Base-by-base conservation (phyloP, 2,329 filamentous ascomycete species). In the Penicillium janthinellum region DNA sequence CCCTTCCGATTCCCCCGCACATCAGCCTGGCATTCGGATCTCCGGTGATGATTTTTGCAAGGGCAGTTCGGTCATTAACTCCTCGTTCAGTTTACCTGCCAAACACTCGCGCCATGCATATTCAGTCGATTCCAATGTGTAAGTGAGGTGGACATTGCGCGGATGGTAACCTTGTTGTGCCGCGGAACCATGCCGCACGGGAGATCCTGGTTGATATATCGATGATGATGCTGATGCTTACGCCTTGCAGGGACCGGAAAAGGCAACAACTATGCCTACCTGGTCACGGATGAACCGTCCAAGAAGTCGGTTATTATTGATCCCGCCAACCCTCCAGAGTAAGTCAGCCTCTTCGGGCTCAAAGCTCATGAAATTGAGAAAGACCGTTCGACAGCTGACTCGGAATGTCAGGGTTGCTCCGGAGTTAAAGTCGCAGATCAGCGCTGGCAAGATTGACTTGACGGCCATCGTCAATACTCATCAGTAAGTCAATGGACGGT, bases 391-490 rank as follows among this genome's bases (percentile, higher is more conserved):
- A 20, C 10, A 35, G 49, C 41, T 57, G 15, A 42, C 11, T 31
- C 25, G 25, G 12, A 25, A 14, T 50, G 45, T 3, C 54, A 88
- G 86, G 67, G 86, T 89, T 4, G 74, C 84, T 3, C 86, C 87
- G 12, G 81, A 84, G 10, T 78, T 99, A 54, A 88, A 94, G 73
- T 84, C 92, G 65, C 88, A 90, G 60, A 88, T 91, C 5, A 78
- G 87, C 42, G 79, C 82, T 22, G 88, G 89, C 15, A 85, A 86
- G 67, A 91, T 96, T 72, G 93, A 96, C 68, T 79, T 99, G 63
- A 92, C 85, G 25, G 90, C 88, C 52, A 96, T 99, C 72, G 88
- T 98, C 70, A 99, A 99, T 74, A 99, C 95, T 1, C 95, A 99
- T 72, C 94, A 98, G 93, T 96, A 81, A 77, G 90, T 77, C 25